A percentile compares a stretch with the other conserved stretches of the same genome.
Evolutionary conservation across 2,329 filamentous ascomycete species (phyloP).

Genomic region (Monosporascus sp.): DNA sequence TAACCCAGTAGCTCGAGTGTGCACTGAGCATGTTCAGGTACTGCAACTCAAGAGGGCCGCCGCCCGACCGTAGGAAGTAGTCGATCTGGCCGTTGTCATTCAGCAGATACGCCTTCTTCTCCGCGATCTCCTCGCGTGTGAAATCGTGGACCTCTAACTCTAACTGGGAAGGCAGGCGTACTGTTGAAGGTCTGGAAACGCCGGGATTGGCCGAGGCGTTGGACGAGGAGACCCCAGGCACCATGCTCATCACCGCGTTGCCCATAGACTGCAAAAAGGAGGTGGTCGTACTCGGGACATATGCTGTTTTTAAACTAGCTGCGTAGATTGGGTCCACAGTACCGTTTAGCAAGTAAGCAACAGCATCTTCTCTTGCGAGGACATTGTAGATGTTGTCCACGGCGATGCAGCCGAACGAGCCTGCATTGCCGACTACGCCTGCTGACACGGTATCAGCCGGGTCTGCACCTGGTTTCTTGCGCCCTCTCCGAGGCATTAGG

Average conservation of each 20-base stretch:
- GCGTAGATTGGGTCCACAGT: conserved; percentile 80
- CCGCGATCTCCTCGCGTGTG: conserved; percentile 82
- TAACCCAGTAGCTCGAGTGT: conserved; percentile 90
- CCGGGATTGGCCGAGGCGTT: conserved; percentile 22
- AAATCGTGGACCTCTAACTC: conserved; percentile 97
- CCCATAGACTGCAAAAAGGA: conserved; percentile 61
- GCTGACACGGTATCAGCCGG: conserved; percentile 49
- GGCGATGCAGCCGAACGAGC: conserved; percentile 81
- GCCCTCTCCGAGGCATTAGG: conserved; percentile 70
- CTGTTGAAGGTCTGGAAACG: conserved; percentile 30
- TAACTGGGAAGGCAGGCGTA: conserved; percentile 58
- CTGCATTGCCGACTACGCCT: conserved; percentile 68
- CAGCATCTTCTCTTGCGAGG: conserved; percentile 64
- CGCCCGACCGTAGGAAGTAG: conserved; percentile 76
- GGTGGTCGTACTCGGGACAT: conserved; percentile 67
- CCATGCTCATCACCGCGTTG: conserved; percentile 56
- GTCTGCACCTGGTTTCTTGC: conserved; percentile 70
- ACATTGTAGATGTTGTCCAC: conserved; percentile 97
- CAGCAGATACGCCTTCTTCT: conserved; percentile 78
- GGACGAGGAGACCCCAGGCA: conserved; percentile 42
- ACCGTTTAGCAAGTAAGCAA: conserved; percentile 88
- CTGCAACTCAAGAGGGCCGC: conserved; percentile 86
- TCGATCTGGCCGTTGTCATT: conserved; percentile 98
- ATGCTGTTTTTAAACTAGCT: conserved; percentile 66
- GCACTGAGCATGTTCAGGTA: conserved; percentile 96